These are phyloP conservation scores for Polygonum aviculare DNA, from an alignment of 148 eudicot species.

Conservation along the genomic window DNA sequence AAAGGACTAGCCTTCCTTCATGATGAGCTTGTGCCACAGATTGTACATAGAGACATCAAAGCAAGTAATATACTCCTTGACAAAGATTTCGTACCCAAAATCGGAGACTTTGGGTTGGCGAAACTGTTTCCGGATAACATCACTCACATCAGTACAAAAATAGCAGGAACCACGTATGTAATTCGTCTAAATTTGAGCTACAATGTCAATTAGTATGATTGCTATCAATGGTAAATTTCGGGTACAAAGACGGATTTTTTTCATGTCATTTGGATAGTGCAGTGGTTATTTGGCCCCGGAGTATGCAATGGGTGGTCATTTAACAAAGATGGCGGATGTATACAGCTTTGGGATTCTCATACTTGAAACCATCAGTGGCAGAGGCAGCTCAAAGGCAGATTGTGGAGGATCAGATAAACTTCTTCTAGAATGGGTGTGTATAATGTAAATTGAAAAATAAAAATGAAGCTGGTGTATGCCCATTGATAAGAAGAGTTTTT, in stretches of 20 bases:
- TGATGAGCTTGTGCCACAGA: slow-evolving; percentile 88
- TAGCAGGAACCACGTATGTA: slow-evolving; percentile 94
- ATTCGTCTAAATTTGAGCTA: slow-evolving; percentile 9
- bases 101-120: slow-evolving; percentile 98
- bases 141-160: slow-evolving; percentile 84
- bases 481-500: background rate
- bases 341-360: slow-evolving; percentile 14
- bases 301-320: slow-evolving; percentile 15
- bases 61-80: slow-evolving; percentile 91
- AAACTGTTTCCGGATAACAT: slow-evolving; percentile 86
- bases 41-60: slow-evolving; percentile 93
- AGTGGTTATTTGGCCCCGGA: slow-evolving; percentile 15
- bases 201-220: background rate
- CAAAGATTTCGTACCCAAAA: slow-evolving; percentile 55
- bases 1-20: slow-evolving; percentile 80
- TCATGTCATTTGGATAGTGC: slow-evolving; percentile 4
- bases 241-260: background rate
- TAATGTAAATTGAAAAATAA: background rate
- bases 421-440: slow-evolving; percentile 13
- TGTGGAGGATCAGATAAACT: slow-evolving; percentile 11
- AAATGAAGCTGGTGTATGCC: background rate
- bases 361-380: slow-evolving; percentile 14
- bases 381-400: slow-evolving; percentile 8
- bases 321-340: slow-evolving; percentile 16
- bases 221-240: too few relatives aligned